Base-by-base conservation (phyloP, 306 rosid species). In the Begonia peltatifolia region DNA sequence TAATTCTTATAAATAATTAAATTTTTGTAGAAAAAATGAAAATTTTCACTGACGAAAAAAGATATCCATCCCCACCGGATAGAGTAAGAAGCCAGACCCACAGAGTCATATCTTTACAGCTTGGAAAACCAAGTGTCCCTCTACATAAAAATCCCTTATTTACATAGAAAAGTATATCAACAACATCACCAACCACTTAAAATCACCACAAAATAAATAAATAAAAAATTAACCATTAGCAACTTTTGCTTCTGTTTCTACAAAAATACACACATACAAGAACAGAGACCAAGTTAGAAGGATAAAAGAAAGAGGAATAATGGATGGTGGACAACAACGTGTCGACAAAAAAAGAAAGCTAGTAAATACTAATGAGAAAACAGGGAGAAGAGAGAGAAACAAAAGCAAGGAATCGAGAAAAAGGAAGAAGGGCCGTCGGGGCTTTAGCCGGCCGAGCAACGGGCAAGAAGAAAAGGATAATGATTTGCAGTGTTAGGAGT, bases 401-500 rank as follows among this genome's bases (percentile, higher is more conserved):
- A 44, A 44, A 10, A 10, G 48, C 48, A n/a, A 1, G 12, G 48
- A 42, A 22, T 13, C 53, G 35, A 38, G 42, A 18, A 58, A 50
- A 46, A 58, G 14, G 46, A 11, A 16, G 41, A 41, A n/a, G 30
- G 47, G 43, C 5, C 41, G 69, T 46, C 36, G 69, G 58, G 50
- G 63, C 64, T 50, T 56, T 60, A 59, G 64, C 72, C 60, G 71
- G 81, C 67, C 71, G 65, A 65, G 55, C 55, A 70, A 9, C 46
- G 50, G 53, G 55, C 12, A 35, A 10, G 41, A 52, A 69, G 69
- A 74, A 63, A 70, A 14, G 50, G 47, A 9, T 53, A 70, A 72
- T 65, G 79, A 74, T 70, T 42, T 68, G 70, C 38, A 42, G 53
- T 62, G 58, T 63, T 46, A 52, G 46, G 58, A 42, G 53, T 64